Evolutionary conservation across 257 asterid genomes (phyloP).

Genomic region (Scutellaria minor): DNA sequence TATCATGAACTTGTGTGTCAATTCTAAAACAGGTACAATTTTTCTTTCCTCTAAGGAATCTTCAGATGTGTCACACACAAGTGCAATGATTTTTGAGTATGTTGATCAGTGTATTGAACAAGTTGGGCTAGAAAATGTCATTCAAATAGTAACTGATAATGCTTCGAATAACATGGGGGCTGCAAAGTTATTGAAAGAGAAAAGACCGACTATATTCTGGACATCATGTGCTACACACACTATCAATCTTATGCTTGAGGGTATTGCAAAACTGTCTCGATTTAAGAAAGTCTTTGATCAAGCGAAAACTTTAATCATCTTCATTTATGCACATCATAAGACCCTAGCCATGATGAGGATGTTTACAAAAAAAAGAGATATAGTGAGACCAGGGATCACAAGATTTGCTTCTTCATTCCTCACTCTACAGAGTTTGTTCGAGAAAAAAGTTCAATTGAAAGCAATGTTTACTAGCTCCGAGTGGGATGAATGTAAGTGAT

Average conservation of each 20-base stretch:
- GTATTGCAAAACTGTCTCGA: background rate
- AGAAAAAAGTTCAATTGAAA: background rate
- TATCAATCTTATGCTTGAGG: background rate
- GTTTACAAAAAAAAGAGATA: background rate
- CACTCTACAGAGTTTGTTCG: slow-evolving; percentile 17
- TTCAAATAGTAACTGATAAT: slow-evolving; percentile 17
- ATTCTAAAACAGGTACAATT: background rate
- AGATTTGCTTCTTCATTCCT: background rate
- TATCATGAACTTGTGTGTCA: background rate
- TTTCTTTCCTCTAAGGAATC: slow-evolving; percentile 10
- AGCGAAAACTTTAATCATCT: background rate
- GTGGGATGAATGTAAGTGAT: background rate
- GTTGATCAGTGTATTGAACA: slow-evolving; percentile 1
- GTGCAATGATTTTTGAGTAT: background rate
- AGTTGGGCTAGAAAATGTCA: background rate
- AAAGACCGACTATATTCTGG: background rate
- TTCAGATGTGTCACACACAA: slow-evolving; percentile 5
- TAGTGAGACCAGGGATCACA: slow-evolving; percentile 15
- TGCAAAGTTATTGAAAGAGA: background rate
- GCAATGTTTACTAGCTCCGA: background rate
- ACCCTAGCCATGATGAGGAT: slow-evolving; percentile 4
- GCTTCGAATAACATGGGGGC: slow-evolving; percentile 15
- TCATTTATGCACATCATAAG: slow-evolving; percentile 20
- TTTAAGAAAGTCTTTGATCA: slow-evolving; percentile 3
- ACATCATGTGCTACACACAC: background rate